phyloP scores from a whole-genome alignment of 305 asterid genomes.

The Fraxinus ornus region DNA sequence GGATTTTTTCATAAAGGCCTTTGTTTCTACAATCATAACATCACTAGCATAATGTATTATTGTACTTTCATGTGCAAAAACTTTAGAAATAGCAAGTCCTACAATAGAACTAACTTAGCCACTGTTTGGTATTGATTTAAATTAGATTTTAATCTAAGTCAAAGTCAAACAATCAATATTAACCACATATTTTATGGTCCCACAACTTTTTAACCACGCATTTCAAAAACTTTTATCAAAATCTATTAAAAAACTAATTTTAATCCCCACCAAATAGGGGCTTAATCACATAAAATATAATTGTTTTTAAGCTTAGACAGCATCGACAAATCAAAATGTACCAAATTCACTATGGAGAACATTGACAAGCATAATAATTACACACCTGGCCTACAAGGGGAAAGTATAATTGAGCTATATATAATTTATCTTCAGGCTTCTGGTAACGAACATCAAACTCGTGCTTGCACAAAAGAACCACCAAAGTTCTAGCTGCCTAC shows the following conservation, averaged over 20 bases:
- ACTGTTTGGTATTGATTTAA: too few species aligned
- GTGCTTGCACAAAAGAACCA: slow-evolving; percentile 93
- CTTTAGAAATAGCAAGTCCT: neutral
- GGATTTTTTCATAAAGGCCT: neutral
- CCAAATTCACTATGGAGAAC: slow-evolving; percentile 11
- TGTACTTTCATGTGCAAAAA: slow-evolving; percentile 6
- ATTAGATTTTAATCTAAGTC: too few species aligned
- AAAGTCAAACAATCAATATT: too few species aligned
- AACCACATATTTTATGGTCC: too few species aligned
- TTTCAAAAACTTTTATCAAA: too few species aligned
- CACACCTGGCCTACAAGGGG: slow-evolving; percentile 96
- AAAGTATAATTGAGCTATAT: slow-evolving; percentile 92
- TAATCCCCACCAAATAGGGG: too few species aligned
- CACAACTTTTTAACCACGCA: too few species aligned
- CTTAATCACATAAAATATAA: neutral
- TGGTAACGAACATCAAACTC: slow-evolving; percentile 96
- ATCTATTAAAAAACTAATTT: too few species aligned
- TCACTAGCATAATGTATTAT: neutral
- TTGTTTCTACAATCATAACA: slow-evolving; percentile 18
- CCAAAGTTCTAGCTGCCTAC: slow-evolving; percentile 93
- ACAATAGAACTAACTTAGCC: slow-evolving; percentile 1
- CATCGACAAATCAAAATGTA: neutral
- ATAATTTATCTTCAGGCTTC: slow-evolving; percentile 94
- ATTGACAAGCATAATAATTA: slow-evolving; percentile 16
- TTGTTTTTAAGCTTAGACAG: slow-evolving; percentile 4